A percentile compares a stretch with the other conserved stretches of the same genome.
phyloP scores from a whole-genome alignment of 345 rosid genomes.

The Microcos paniculata region DNA sequence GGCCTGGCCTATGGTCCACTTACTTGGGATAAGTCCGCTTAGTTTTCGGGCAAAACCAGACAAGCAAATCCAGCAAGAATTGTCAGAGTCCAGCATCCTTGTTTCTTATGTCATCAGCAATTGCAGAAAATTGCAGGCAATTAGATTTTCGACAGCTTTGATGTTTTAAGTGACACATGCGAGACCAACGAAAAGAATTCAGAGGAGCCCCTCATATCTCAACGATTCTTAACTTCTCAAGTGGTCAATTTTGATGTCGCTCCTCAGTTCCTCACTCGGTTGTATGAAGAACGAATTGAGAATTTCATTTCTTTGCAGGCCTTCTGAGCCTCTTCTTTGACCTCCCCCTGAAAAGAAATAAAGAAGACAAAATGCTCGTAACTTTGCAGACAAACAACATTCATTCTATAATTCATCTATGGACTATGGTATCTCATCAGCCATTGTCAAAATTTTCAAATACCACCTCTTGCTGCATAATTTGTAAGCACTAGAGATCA shows the following conservation, averaged over 20 bases:
- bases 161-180: not conserved
- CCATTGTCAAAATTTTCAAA: not conserved
- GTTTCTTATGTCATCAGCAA: not conserved
- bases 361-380: not conserved
- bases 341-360: conserved; percentile 30
- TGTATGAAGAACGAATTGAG: not conserved
- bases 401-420: not conserved
- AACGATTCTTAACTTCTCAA: not conserved
- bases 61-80: not conserved
- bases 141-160: not conserved
- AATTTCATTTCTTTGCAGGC: conserved; percentile 29
- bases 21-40: too few species aligned
- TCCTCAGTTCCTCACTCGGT: not conserved
- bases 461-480: not conserved
- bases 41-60: too few species aligned
- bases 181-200: not conserved
- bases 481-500: not conserved
- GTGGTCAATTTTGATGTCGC: not conserved
- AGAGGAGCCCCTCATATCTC: not conserved
- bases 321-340: conserved; percentile 32
- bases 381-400: not conserved
- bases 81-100: not conserved
- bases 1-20: too few species aligned
- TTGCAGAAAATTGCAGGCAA: not conserved
- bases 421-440: not conserved